Evolutionary conservation across 2,329 filamentous ascomycete species (phyloP), one percentile per base, ranked within the genome.

Genomic region (Aspergillus sp.): DNA sequence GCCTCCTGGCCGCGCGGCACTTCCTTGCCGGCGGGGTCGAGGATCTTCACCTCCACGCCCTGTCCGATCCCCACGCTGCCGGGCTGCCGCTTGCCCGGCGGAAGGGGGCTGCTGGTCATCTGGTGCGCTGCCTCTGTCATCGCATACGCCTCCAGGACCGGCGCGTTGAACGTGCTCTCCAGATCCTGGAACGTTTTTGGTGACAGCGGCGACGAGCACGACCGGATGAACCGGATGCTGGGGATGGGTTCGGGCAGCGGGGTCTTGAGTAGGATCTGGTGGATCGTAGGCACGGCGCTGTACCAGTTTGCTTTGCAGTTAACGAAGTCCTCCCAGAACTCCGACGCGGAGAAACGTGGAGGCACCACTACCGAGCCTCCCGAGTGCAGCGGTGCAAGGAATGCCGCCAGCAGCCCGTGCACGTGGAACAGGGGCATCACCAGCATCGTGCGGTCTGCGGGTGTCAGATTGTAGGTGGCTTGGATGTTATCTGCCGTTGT

Each of bases 361-460:
- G 85, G 85, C 4, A 93, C 80, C 36, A 93, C 69, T 39, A 86
- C 81, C 5, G 83, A 88, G 34, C 85, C 83, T 17, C 80, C 81
- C 2, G 81, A 80, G 44, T 72, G 69, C 8, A 93, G 69, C 1
- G 85, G 82, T 2, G 83, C 82, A 3, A 93, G 71, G 47, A 93
- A 82, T 13, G 76, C 85, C 39, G 85, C 86, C 10, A 93, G 70
- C 2, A 93, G 71, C n/a, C 86, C 86, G 53, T 91, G 85, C 30
- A 93, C 85, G 60, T 93, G 85, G 69, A 93, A 93, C 2, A 93
- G 71, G 12, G 85, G 85, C 85, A 93, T 93, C 39, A 93, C 84
- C 11, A 93, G 72, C 72, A 86, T 80, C 16, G 85, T 89, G 29
- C 85, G 76, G 57, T 93, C 85, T 32, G 70, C 55, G 4, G 75